phyloP scores from a whole-genome alignment of 768 basidiomycete genomes.

The Collybia sordida region DNA sequence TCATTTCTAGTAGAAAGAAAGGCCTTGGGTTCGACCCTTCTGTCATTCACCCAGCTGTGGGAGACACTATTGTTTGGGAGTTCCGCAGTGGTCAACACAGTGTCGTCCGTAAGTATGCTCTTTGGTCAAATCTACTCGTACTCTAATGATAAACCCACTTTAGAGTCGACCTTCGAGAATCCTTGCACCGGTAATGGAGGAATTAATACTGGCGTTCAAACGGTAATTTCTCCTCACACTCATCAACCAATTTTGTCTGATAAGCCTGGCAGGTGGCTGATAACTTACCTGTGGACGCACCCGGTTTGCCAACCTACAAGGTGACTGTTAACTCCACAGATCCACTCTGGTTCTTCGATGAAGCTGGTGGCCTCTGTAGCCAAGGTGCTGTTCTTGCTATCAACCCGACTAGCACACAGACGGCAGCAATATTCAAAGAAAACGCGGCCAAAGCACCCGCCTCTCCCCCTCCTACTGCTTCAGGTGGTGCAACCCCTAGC shows the following conservation, averaged over 20 bases:
- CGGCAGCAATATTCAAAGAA: slow-evolving; percentile 32
- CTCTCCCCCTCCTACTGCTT: slow-evolving; percentile 11
- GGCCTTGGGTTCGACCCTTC: slow-evolving; percentile 42
- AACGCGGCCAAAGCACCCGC: slow-evolving; percentile 31
- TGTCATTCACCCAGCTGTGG: slow-evolving; percentile 30
- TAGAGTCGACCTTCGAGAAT: slow-evolving; percentile 36
- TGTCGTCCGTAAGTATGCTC: slow-evolving; percentile 32
- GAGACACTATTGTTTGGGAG: slow-evolving; percentile 36
- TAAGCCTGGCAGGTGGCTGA: slow-evolving; percentile 34
- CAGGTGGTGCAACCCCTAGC: not conserved
- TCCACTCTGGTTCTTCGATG: slow-evolving; percentile 40
- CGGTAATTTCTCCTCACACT: slow-evolving; percentile 21
- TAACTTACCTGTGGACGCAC: slow-evolving; percentile 30
- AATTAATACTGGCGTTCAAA: slow-evolving; percentile 32
- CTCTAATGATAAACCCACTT: not conserved
- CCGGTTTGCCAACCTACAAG: slow-evolving; percentile 28
- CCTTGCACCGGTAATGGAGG: slow-evolving; percentile 34
- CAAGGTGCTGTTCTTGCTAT: slow-evolving; percentile 38
- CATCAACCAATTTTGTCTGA: too few relatives aligned
- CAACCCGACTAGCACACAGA: slow-evolving; percentile 32
- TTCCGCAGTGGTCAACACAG: slow-evolving; percentile 39
- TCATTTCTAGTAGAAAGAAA: slow-evolving; percentile 27
- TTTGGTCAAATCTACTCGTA: not conserved
- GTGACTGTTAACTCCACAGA: slow-evolving; percentile 33
- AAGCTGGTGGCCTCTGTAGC: slow-evolving; percentile 36